Evolutionary conservation across 208 protist genomes (phyloP), one percentile per base, ranked within the genome.

Genomic region (Endotrypanum monterogeii): DNA sequence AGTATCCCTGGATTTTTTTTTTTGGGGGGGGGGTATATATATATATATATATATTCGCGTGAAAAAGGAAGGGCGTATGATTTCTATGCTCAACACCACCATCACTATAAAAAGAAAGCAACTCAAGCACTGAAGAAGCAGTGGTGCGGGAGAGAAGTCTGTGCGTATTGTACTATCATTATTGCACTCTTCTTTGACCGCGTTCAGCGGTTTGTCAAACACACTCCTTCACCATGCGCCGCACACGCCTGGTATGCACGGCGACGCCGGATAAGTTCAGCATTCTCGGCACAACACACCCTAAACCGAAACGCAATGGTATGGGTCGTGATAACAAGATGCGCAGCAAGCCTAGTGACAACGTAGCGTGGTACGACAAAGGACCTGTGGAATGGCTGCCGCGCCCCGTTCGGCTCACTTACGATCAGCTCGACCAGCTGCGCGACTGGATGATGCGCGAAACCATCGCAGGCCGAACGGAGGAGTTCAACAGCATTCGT

Each of bases 401-500:
- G 12, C 86, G 93, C 0, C 93, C 93, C 7, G 91, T 96, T 67
- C 88, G 91, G 6, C 74, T 97, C 28, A 94, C 82, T 14, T 93
- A 95, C 77, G 83, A 86, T 39, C 88, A 94, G 69, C 68, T 96
- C 11, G 91, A 97, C 55, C 75, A 89, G 63, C 82, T 96, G 61
- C 89, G 90, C 9, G 87, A 94, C 63, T 97, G 89, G 89, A 94
- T 96, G 93, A 97, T 97, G 93, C 83, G 85, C 9, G 93, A 92
- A 65, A 96, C 91, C 2, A 86, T 97, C 0, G 79, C 91, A 48
- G 88, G 86, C 0, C 71, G 81, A 20, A 89, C 71, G 18, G 86
- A 90, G 28, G 88, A 89, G 69, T 91, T 97, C 73, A 84, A 93
- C 65, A 74, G 81, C 11, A 93, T 96, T 63, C 86, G 93, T 14